phyloP scores from a whole-genome alignment of 371 early-diverging fungal species.

The Lichtheimia hyalospora region DNA sequence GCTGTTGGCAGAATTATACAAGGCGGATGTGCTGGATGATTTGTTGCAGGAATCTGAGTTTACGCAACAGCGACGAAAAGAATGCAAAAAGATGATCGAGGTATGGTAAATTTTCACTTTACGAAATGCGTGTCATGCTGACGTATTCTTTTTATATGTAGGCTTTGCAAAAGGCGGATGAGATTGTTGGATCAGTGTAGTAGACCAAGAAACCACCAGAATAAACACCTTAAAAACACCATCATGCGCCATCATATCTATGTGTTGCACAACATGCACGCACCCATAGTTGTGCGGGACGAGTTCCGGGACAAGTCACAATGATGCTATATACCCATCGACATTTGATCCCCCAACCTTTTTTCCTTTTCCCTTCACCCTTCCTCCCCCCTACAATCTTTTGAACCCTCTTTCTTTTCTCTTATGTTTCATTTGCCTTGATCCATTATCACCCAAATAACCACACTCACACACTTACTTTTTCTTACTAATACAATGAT shows the following conservation, averaged over 20 bases:
- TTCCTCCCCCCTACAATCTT: no score
- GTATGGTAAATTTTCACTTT: conserved; percentile 44
- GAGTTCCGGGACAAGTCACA: no score
- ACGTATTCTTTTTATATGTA: conserved; percentile 1
- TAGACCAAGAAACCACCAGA: background rate
- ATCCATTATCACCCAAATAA: background rate
- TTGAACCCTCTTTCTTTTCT: background rate
- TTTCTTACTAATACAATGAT: no score
- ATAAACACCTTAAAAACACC: background rate
- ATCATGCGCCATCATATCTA: no score
- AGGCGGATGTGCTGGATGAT: conserved; percentile 89
- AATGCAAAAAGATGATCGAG: conserved; percentile 98
- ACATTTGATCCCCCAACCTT: no score
- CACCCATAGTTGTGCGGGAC: no score
- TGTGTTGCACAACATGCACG: no score
- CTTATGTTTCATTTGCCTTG: background rate
- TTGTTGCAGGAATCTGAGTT: conserved; percentile 94
- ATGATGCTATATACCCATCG: no score
- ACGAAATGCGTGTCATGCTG: background rate
- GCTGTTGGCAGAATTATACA: conserved; percentile 95
- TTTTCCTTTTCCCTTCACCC: background rate
- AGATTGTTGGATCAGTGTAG: conserved; percentile 72
- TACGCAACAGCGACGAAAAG: conserved; percentile 88
- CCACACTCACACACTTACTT: no score
- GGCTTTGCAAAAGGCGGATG: conserved; percentile 93